Conservation (phyloP, 495 filamentous ascomycete genomes). For the Venustampulla echinocandica region DNA sequence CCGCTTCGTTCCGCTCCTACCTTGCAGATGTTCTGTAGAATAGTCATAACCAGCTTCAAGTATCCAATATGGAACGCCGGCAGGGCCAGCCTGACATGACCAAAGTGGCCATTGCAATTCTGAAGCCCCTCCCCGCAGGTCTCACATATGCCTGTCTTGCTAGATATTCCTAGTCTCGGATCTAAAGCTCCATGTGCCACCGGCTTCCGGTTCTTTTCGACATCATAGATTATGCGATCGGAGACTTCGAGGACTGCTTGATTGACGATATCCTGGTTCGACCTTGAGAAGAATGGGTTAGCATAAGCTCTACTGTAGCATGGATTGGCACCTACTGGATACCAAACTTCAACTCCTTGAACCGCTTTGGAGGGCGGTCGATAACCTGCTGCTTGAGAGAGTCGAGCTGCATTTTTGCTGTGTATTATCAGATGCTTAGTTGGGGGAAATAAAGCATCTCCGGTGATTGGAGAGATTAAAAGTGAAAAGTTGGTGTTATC, state of each 20-base stretch:
- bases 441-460: neutral
- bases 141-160: slow-evolving; percentile 59
- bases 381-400: slow-evolving; percentile 74
- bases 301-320: neutral
- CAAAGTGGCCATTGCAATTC: slow-evolving; percentile 89
- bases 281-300: slow-evolving; percentile 39
- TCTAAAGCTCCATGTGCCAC: slow-evolving; percentile 80
- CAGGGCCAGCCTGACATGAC: slow-evolving; percentile 78
- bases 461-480: too few relatives aligned
- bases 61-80: slow-evolving; percentile 95
- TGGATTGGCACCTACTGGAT: slow-evolving; percentile 44
- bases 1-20: slow-evolving; percentile 16
- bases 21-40: slow-evolving; percentile 93
- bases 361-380: slow-evolving; percentile 77
- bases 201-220: slow-evolving; percentile 59
- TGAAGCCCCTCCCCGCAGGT: slow-evolving; percentile 73
- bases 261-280: slow-evolving; percentile 84
- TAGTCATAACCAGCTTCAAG: slow-evolving; percentile 78
- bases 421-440: neutral
- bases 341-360: slow-evolving; percentile 89
- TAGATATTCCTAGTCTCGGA: slow-evolving; percentile 78
- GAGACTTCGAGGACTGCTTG: slow-evolving; percentile 90
- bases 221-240: slow-evolving; percentile 82
- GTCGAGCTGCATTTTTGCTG: slow-evolving; percentile 11
- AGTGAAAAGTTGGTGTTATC: neutral